Evolutionary conservation across 495 filamentous ascomycete genomes (phyloP), one percentile per base, ranked within the genome.

Genomic region (Penicillium coprophilum): DNA sequence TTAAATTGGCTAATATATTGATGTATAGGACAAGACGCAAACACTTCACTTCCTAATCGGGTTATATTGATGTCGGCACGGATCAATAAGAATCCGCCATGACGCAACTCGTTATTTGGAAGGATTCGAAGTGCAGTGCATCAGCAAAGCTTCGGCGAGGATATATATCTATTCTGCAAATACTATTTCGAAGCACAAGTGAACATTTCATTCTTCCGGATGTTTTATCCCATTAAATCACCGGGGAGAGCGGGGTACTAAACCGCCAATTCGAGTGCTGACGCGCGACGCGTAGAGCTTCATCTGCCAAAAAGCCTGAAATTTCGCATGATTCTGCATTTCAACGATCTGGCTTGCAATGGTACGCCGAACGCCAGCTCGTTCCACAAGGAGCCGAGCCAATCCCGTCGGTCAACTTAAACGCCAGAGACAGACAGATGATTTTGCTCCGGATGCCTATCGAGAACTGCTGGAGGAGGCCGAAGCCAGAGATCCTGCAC

Each of bases 401-500:
- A 27, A 62, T 40, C 59, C 56, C 19, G 52, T 40, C 19, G 63
- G 60, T 44, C 62, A 49, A 41, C 21, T 44, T 7, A 62, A 46
- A 47, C 53, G 56, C 13, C 46, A 57, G 2, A 27, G 55, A 15
- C 20, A 50, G n/a, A 15, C 31, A 15, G 57, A 66, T 34, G 55
- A 68, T 48, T 62, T 64, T 17, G 71, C 85, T 28, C 78, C 81
- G 2, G 75, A 83, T 43, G 76, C 87, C 0, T 90, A 89, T 57
- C 78, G 68, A 43, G 82, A 90, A 55, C 84, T 91, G 86, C 74
- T 91, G 19, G 76, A 73, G 19, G 86, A 90, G 64, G 85, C 82
- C 27, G 75, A 82, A 46, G 73, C 76, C 46, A 66, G 74, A 56
- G 69, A 75, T 46, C 55, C 67, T 39, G 66, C 57, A 9, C 61